Percentiles rank a stretch among this genome's conserved stretches.
phyloP scores from a whole-genome alignment of 306 rosid species.

The Glycine latifolia region DNA sequence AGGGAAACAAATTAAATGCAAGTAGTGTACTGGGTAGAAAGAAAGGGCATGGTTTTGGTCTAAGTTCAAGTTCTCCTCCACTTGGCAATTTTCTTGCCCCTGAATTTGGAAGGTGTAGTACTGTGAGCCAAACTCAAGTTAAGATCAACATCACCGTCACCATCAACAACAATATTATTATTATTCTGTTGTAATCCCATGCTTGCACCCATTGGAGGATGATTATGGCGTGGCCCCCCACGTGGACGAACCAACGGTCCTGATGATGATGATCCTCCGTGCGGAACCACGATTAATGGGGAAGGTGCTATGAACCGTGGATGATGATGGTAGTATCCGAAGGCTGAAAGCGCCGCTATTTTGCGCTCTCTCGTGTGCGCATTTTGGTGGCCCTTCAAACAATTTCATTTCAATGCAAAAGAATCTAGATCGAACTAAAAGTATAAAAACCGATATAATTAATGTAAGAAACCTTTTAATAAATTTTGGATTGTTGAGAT shows the following conservation, averaged over 20 bases:
- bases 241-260: background rate
- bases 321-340: background rate
- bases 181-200: background rate
- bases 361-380: constrained; percentile 54
- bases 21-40: background rate
- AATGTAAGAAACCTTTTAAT: background rate
- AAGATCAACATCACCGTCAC: constrained; percentile 45
- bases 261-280: background rate
- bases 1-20: background rate
- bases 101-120: background rate
- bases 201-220: constrained; percentile 9
- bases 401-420: background rate
- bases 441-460: background rate
- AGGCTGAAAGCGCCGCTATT: constrained; percentile 35
- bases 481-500: background rate
- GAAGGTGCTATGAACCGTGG: constrained; percentile 18
- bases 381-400: constrained; percentile 46
- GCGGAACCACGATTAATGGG: background rate
- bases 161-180: background rate
- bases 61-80: constrained; percentile 2
- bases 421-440: background rate
- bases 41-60: constrained; percentile 27
- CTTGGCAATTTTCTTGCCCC: background rate
- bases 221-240: background rate
- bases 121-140: constrained; percentile 38